These are phyloP conservation scores for Articulospora tetracladia DNA, from an alignment of 495 filamentous ascomycete genomes.

Conservation along the genomic window DNA sequence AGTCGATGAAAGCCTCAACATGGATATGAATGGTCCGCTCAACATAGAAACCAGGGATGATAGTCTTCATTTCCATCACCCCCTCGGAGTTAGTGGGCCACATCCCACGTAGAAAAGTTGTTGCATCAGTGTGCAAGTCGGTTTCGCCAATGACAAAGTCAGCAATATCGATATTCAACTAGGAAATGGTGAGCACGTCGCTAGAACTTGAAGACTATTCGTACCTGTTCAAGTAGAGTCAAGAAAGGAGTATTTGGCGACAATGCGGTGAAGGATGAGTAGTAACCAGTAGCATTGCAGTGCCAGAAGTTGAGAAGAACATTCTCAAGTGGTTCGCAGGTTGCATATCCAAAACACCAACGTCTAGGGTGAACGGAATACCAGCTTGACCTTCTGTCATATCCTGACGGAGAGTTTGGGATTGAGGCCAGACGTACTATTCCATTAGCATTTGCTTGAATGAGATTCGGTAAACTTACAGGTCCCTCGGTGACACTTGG, in stretches of 20 bases:
- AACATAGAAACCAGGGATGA: slow-evolving; percentile 18
- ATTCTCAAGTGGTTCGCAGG: slow-evolving; percentile 22
- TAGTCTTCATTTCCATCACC: slow-evolving; percentile 9
- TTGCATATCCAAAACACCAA: slow-evolving; percentile 26
- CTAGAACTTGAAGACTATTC: not conserved
- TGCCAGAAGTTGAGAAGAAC: slow-evolving; percentile 29
- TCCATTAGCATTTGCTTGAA: not conserved
- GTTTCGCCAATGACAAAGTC: not conserved
- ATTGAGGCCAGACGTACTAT: slow-evolving; percentile 30
- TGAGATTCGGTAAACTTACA: not conserved
- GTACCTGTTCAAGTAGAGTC: slow-evolving; percentile 7
- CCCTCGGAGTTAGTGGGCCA: slow-evolving; percentile 12
- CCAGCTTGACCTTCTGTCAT: slow-evolving; percentile 39
- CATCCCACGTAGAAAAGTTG: slow-evolving; percentile 19
- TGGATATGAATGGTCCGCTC: slow-evolving; percentile 19
- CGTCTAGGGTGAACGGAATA: slow-evolving; percentile 23
- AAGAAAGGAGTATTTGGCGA: slow-evolving; percentile 9
- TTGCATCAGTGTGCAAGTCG: slow-evolving; percentile 13
- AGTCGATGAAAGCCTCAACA: slow-evolving; percentile 14
- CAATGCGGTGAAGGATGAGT: slow-evolving; percentile 6
- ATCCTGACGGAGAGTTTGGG: slow-evolving; percentile 37
- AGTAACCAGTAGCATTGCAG: slow-evolving; percentile 23
- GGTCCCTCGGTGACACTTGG: slow-evolving; percentile 45
- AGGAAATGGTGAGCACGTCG: not conserved
- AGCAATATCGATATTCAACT: slow-evolving; percentile 14